Evolutionary conservation across 2,329 filamentous ascomycete genomes (phyloP).

Genomic region (Colletotrichum sp.): DNA sequence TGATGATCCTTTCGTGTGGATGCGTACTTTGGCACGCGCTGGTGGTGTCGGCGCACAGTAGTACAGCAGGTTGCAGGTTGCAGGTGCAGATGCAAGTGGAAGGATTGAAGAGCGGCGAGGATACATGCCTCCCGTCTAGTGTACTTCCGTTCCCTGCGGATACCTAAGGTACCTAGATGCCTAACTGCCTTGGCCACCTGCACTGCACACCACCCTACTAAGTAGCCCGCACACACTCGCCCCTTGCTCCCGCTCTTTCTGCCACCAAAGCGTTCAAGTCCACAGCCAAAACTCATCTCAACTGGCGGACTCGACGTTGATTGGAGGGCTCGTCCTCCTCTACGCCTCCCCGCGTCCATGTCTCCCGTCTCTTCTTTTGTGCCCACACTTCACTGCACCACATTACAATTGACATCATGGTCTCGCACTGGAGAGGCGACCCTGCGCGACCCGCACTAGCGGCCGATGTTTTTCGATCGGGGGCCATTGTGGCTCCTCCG

Average conservation of each 20-base stretch:
- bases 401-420: neutral
- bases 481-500: neutral
- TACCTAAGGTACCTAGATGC: neutral
- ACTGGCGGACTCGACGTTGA: neutral
- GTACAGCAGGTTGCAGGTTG: neutral
- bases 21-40: neutral
- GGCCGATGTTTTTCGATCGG: constrained; percentile 11
- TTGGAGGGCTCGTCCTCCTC: neutral
- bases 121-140: neutral
- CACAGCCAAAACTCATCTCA: neutral
- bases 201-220: no score
- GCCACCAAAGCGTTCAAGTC: constrained; percentile 1
- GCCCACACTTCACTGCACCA: neutral
- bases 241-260: constrained; percentile 11
- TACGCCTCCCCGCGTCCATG: neutral
- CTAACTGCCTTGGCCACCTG: neutral
- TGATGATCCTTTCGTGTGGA: neutral
- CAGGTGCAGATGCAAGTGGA: neutral
- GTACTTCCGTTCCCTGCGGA: neutral
- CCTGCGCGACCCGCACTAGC: neutral
- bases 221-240: neutral
- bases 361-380: neutral
- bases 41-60: neutral
- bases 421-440: neutral
- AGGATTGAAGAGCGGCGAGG: neutral